Evolutionary conservation across 345 rosid species (phyloP).

Genomic region (Kernera saxatilis): DNA sequence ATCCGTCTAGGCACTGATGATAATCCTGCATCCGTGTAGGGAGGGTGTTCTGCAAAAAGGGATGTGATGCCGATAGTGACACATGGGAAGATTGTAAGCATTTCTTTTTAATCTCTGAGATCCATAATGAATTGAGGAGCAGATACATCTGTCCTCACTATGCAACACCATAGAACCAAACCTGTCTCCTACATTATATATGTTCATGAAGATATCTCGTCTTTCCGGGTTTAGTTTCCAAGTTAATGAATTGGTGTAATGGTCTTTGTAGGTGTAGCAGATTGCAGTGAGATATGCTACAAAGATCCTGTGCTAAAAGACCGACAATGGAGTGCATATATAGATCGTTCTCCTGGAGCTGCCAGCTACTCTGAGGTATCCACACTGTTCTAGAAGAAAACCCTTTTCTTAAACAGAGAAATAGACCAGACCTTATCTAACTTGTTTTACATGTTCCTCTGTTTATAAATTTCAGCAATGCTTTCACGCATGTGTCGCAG

Average conservation of each 20-base stretch:
- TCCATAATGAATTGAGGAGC: background rate
- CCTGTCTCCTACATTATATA: background rate
- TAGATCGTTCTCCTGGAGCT: constrained; percentile 92
- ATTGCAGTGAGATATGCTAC: constrained; percentile 82
- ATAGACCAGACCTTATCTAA: background rate
- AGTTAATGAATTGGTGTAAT: constrained; percentile 20
- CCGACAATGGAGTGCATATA: constrained; percentile 81
- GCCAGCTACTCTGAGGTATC: constrained; percentile 71
- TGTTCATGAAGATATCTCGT: constrained; percentile 13
- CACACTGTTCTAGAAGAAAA: background rate
- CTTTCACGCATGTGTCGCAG: constrained; percentile 82
- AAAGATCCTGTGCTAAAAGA: constrained; percentile 97
- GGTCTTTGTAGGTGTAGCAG: constrained; percentile 53
- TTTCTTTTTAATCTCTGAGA: background rate
- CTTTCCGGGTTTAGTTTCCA: background rate
- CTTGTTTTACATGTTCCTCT: background rate
- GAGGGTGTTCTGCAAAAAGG: constrained; percentile 99
- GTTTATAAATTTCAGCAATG: constrained; percentile 54
- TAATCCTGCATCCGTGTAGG: constrained; percentile 39
- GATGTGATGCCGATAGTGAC: constrained; percentile 74
- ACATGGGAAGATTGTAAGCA: constrained; percentile 95
- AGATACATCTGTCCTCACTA: background rate
- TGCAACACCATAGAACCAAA: background rate
- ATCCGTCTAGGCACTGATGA: constrained; percentile 3
- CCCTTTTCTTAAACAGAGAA: background rate